Evolutionary conservation across 441 rosid species (phyloP).

Genomic region (Geranium incanum): DNA sequence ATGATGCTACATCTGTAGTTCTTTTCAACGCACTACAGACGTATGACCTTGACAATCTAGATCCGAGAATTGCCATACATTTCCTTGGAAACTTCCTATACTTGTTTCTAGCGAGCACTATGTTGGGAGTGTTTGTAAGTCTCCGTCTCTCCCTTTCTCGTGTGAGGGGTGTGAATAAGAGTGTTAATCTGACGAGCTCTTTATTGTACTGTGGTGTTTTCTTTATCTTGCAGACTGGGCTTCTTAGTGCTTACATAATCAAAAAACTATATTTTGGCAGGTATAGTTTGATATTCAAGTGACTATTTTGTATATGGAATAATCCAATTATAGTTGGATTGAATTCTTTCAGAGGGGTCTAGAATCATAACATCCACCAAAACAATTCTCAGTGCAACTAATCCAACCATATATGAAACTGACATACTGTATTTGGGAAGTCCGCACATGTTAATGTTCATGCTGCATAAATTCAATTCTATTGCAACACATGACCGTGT

Average conservation of each 20-base stretch:
- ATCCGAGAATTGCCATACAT: constrained; percentile 29
- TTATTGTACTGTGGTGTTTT: background rate
- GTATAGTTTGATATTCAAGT: constrained; percentile 22
- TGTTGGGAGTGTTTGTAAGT: constrained; percentile 57
- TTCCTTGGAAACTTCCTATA: constrained; percentile 55
- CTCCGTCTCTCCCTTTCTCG: background rate
- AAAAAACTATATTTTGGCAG: constrained; percentile 65
- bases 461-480: background rate
- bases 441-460: background rate
- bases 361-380: no score
- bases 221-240: constrained; percentile 41
- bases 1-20: constrained; percentile 74
- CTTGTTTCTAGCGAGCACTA: constrained; percentile 51
- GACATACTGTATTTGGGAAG: constrained; percentile 1
- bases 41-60: constrained; percentile 29
- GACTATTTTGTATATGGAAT: no score
- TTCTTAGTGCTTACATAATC: constrained; percentile 59
- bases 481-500: background rate
- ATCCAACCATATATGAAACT: background rate
- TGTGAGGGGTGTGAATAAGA: background rate
- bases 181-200: background rate
- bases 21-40: constrained; percentile 58
- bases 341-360: background rate
- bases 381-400: background rate
- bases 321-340: background rate